Base-by-base conservation (phyloP, 371 early-diverging fungal genomes). In the Syncephalastrum sp. region DNA sequence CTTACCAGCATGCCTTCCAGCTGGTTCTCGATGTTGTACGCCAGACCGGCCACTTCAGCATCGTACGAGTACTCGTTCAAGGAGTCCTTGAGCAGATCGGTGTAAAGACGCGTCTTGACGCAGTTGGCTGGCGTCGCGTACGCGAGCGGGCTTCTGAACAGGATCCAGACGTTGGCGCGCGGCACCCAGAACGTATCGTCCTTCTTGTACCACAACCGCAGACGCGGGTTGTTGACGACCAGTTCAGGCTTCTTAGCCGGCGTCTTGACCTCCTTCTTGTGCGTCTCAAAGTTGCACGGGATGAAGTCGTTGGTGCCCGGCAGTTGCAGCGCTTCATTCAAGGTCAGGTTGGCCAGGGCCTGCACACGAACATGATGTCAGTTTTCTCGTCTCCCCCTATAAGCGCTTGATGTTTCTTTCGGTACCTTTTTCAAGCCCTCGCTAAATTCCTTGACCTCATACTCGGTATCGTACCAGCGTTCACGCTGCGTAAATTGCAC, bases 111-210 rank as follows among this genome's bases (percentile, higher is more conserved):
- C 5, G 81, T 74, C 54, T 72, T 74, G 7, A 81, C 81, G 41
- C 75, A 73, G 50, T 74, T 79, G 51, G 75, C 61, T n/a, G 87
- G 85, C 5, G 85, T 80, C 14, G 81, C 77, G 62, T 86, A 88
- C 4, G 82, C 82, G 16, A 79, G 58, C 29, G 89, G 89, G n/a
- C 79, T 85, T 42, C 78, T 65, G 44, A 83, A 67, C 47, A 75
- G 64, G 41, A 88, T 82, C 68, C 74, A 77, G 6, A 81, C 75
- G 59, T 81, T 81, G 21, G 86, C 86, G 57, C 90, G 86, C 42
- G 94, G 94, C 3, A 90, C 87, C 84, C 81, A 87, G 65, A 94
- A 97, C 1, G 84, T 87, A 65, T 96, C 95, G 64, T 96, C 96
- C 66, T 90, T 91, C 75, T 95, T 94, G 70, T 92, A 87, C 97